phyloP scores from a whole-genome alignment of 169 alveolate species.

The Cryptosporidium baileyi region DNA sequence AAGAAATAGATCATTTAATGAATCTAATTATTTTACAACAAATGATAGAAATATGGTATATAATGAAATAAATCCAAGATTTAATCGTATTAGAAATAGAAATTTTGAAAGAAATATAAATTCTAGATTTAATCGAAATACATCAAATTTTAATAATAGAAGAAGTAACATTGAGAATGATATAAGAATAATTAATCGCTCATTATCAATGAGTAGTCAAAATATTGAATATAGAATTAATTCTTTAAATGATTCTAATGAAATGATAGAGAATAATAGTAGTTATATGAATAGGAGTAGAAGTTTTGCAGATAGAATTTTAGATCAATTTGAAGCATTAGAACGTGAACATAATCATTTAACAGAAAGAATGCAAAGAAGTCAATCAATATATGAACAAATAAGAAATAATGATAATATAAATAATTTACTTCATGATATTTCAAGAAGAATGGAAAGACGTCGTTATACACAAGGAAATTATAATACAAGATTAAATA shows the following conservation, averaged over 20 bases:
- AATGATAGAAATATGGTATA: not conserved
- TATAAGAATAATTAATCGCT: constrained; percentile 7
- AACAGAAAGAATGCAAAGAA: constrained; percentile 36
- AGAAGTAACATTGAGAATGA: not conserved
- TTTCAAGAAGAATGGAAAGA: constrained; percentile 20
- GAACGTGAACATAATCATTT: constrained; percentile 20
- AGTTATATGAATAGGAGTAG: constrained; percentile 31
- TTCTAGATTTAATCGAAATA: not conserved
- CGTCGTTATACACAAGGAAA: not conserved
- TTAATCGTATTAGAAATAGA: not conserved
- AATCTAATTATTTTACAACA: not conserved
- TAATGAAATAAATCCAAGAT: too few species aligned
- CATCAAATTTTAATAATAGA: not conserved
- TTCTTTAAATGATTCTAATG: not conserved
- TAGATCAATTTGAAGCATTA: constrained; percentile 39
- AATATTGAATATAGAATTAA: not conserved
- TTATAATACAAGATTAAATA: not conserved
- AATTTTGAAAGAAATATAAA: too few species aligned
- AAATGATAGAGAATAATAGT: constrained; percentile 21
- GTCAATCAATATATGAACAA: constrained; percentile 19
- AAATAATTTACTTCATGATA: not conserved
- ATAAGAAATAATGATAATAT: constrained; percentile 11
- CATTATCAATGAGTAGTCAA: constrained; percentile 44
- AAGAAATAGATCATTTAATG: not conserved
- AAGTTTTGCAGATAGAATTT: constrained; percentile 46